These are phyloP conservation scores for Carallia brachiata DNA, from an alignment of 345 rosid species.

Conservation along the genomic window DNA sequence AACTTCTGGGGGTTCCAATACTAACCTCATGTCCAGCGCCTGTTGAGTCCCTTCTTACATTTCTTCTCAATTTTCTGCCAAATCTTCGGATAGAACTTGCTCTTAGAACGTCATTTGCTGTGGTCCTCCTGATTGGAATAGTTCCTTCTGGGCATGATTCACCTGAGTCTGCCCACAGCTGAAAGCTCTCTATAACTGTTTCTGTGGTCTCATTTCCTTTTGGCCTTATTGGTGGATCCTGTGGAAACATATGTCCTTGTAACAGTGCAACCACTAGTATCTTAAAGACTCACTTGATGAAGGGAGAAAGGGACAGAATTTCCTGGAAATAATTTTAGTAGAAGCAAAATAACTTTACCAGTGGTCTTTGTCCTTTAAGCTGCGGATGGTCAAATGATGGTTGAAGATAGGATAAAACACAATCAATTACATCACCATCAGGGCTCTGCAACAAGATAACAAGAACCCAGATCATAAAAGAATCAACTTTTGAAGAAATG, in stretches of 20 bases:
- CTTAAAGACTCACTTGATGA: not conserved
- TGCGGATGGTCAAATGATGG: conserved; percentile 38
- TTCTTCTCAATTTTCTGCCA: conserved; percentile 29
- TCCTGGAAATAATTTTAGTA: not conserved
- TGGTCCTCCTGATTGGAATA: conserved; percentile 33
- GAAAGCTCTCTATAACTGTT: conserved; percentile 12
- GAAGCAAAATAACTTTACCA: conserved; percentile 18
- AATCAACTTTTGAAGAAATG: not conserved
- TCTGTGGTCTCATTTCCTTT: conserved; percentile 19
- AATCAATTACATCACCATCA: conserved; percentile 32
- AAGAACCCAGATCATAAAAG: conserved; percentile 10
- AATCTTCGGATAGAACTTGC: conserved; percentile 21
- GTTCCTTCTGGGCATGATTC: conserved; percentile 34
- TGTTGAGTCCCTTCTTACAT: conserved; percentile 28
- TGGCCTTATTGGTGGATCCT: conserved; percentile 35
- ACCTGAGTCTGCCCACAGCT: conserved; percentile 31
- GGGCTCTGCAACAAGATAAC: conserved; percentile 28
- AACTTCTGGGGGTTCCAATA: not conserved
- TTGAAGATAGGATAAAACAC: conserved; percentile 35
- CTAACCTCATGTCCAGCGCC: conserved; percentile 34
- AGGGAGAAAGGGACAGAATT: not conserved
- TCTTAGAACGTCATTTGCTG: conserved; percentile 27
- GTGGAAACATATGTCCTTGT: not conserved
- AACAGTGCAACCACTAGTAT: not conserved
- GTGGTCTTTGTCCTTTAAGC: conserved; percentile 27